phyloP scores from a whole-genome alignment of 2,329 filamentous ascomycete genomes.

The Aspergillus latus region DNA sequence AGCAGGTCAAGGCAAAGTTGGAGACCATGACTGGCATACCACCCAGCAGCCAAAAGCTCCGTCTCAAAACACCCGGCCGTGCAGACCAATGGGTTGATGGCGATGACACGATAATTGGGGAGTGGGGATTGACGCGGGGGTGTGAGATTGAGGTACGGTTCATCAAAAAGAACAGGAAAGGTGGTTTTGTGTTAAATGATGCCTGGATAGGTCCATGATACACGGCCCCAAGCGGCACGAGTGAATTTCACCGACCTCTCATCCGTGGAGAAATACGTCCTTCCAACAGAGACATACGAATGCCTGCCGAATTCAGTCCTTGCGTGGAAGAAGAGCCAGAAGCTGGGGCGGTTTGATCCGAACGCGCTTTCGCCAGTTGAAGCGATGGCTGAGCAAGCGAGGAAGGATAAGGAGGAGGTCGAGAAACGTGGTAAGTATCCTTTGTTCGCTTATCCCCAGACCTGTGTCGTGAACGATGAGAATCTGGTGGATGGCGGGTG shows the following conservation, averaged over 20 bases:
- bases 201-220: conserved; percentile 68
- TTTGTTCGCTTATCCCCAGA: not conserved
- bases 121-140: conserved; percentile 43
- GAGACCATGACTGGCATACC: conserved; percentile 93
- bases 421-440: conserved; percentile 60
- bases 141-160: conserved; percentile 44
- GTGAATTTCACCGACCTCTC: conserved; percentile 80
- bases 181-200: not conserved
- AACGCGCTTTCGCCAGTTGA: conserved; percentile 71
- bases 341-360: conserved; percentile 94
- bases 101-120: conserved; percentile 68
- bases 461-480: not conserved
- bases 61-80: conserved; percentile 63
- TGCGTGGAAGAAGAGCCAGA: conserved; percentile 92
- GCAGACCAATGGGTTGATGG: conserved; percentile 64
- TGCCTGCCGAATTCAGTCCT: conserved; percentile 83
- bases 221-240: conserved; percentile 70
- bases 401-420: conserved; percentile 61
- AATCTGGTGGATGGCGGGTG: not conserved
- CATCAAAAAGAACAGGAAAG: not conserved
- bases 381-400: conserved; percentile 66
- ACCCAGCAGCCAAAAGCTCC: conserved; percentile 72
- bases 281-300: conserved; percentile 85
- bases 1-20: conserved; percentile 79
- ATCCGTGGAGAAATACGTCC: conserved; percentile 81